These are phyloP conservation scores for Orbilia blumenaviensis DNA, from an alignment of 2,329 filamentous ascomycete species.

Conservation along the genomic window DNA sequence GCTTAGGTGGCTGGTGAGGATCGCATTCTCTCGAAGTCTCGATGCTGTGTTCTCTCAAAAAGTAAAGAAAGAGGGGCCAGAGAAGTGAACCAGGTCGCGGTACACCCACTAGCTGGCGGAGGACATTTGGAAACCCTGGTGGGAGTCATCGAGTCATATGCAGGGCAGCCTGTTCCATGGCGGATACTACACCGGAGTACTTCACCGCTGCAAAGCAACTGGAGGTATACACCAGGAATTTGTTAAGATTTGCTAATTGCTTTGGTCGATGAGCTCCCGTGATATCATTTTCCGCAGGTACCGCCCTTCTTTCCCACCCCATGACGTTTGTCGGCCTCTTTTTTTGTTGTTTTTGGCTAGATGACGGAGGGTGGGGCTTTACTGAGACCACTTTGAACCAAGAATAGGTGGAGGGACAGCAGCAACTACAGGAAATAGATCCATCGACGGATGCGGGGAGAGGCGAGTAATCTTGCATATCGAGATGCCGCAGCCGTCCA, in stretches of 20 bases:
- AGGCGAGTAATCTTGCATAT: constrained; percentile 45
- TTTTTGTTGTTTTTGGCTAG: background rate
- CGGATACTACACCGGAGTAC: background rate
- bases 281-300: constrained; percentile 39
- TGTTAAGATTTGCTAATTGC: background rate
- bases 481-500: constrained; percentile 13
- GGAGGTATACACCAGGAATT: background rate
- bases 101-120: background rate
- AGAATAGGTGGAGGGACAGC: constrained; percentile 6
- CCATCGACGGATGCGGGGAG: constrained; percentile 44
- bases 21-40: background rate
- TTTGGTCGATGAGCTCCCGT: constrained; percentile 39
- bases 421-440: background rate
- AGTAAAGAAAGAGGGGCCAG: background rate
- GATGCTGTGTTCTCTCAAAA: constrained; percentile 13
- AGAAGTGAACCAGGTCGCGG: background rate
- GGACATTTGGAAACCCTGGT: constrained; percentile 5
- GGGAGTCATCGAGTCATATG: constrained; percentile 45
- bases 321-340: constrained; percentile 52
- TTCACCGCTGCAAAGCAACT: background rate
- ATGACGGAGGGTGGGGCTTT: constrained; percentile 42
- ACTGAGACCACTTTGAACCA: constrained; percentile 18
- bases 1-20: constrained; percentile 26
- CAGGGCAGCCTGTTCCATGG: constrained; percentile 4
- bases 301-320: constrained; percentile 13